These are phyloP conservation scores for Erythrophleum fordii DNA, from an alignment of 306 rosid species.

Conservation along the genomic window DNA sequence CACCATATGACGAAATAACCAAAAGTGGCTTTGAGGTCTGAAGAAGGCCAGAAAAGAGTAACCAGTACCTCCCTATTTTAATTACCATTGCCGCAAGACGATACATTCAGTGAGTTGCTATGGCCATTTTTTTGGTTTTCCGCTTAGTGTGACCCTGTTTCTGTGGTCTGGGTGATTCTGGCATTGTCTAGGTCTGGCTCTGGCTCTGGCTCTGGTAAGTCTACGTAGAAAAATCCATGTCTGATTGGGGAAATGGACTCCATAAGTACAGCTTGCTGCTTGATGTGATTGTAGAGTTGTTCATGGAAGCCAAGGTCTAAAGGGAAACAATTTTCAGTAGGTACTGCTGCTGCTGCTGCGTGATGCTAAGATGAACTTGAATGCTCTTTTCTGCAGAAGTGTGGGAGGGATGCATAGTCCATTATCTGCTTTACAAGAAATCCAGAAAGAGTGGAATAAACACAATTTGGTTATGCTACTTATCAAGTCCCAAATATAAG, in stretches of 20 bases:
- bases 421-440: slow-evolving; percentile 57
- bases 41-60: not conserved
- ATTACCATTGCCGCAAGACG: slow-evolving; percentile 27
- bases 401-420: slow-evolving; percentile 76
- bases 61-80: slow-evolving; percentile 16
- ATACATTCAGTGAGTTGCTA: slow-evolving; percentile 42
- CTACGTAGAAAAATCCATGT: slow-evolving; percentile 65
- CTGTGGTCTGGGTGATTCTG: slow-evolving; percentile 50
- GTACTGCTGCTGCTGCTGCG: slow-evolving; percentile 33
- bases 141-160: slow-evolving; percentile 57
- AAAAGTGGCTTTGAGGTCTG: not conserved
- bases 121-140: slow-evolving; percentile 51
- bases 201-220: slow-evolving; percentile 60
- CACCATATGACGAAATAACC: not conserved
- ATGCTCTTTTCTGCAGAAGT: slow-evolving; percentile 59
- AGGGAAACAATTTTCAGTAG: slow-evolving; percentile 57
- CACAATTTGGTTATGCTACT: not conserved
- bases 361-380: slow-evolving; percentile 54
- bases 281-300: slow-evolving; percentile 57
- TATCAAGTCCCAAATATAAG: not conserved
- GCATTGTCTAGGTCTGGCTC: slow-evolving; percentile 54
- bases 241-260: slow-evolving; percentile 49
- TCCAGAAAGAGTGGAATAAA: slow-evolving; percentile 10
- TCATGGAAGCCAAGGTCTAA: slow-evolving; percentile 65
- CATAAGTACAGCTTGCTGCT: slow-evolving; percentile 45